phyloP scores from a whole-genome alignment of 2,329 filamentous ascomycete species.

The Aspergillus neoniger region DNA sequence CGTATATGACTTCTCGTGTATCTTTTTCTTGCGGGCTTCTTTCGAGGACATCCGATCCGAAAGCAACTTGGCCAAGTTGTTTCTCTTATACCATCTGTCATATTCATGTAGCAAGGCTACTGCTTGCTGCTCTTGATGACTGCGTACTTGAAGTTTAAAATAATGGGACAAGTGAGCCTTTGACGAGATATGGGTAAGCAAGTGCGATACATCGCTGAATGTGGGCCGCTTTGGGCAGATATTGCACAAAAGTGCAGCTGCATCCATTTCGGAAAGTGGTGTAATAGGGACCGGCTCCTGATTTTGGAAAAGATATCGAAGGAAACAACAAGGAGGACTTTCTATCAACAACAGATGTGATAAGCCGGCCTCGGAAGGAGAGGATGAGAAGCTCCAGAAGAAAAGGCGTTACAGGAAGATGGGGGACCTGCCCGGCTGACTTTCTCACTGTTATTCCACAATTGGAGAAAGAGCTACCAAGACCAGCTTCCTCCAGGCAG shows the following conservation, averaged over 20 bases:
- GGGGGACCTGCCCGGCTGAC: constrained; percentile 3
- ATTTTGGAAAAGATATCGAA: constrained; percentile 16
- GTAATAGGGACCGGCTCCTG: background rate
- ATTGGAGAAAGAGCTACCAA: constrained; percentile 19
- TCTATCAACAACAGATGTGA: background rate
- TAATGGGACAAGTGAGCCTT: constrained; percentile 87
- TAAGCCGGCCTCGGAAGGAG: background rate
- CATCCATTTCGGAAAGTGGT: constrained; percentile 36
- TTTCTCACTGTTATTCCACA: background rate
- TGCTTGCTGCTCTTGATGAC: constrained; percentile 67
- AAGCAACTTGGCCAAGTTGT: constrained; percentile 72
- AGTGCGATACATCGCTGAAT: constrained; percentile 88
- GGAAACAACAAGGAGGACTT: constrained; percentile 32
- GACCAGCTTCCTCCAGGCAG: background rate
- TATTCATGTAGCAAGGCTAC: constrained; percentile 65
- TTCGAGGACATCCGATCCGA: constrained; percentile 77
- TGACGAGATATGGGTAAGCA: constrained; percentile 88
- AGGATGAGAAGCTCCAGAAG: background rate
- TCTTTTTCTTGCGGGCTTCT: constrained; percentile 62
- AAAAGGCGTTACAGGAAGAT: background rate
- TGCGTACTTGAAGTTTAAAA: constrained; percentile 76
- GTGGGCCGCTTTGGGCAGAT: constrained; percentile 77
- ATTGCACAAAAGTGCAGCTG: constrained; percentile 73
- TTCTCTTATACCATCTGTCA: constrained; percentile 73
- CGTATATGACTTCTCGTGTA: constrained; percentile 6